Base-by-base conservation (phyloP, 2,329 filamentous ascomycete genomes). In the Tolypocladium endophyticum region DNA sequence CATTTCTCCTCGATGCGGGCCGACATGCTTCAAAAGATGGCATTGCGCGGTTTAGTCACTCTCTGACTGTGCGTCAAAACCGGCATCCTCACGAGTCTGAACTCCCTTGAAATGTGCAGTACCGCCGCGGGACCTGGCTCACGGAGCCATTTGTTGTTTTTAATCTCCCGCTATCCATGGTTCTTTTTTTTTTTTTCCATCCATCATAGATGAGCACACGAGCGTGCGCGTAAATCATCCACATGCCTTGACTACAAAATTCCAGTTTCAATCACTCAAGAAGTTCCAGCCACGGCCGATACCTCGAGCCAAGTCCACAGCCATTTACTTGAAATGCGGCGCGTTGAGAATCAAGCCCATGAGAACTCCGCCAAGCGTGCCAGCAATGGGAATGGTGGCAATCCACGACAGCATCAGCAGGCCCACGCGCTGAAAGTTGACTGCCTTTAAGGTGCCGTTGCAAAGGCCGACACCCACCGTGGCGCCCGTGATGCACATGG, bases 401-500 rank as follows among this genome's bases (percentile, higher is more conserved):
- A 76, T 66, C 74, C 88, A 92, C 0, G 83, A 84, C 59, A 88
- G 73, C 57, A 88, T 66, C 61, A 92, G 71, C 9, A 90, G 82
- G 50, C 80, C 82, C 12, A 92, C 85, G 70, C 87, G 85, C 74
- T 90, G 83, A 76, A 80, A 92, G 80, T 92, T 92, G 67, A 92
- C 85, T 1, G 88, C 87, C 75, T 84, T 87, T 61, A 84, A 63
- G 35, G 81, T 85, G 39, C 87, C 87, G 70, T 90, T 91, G 80
- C 87, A 90, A 25, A 92, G 83, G 69, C 87, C 88, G 56, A 92
- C 88, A 61, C 88, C 88, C 53, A 91, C 86, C 0, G 87, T 91
- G 33, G 88, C 88, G 59, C 89, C 88, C 1, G 88, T 91, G 72
- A 92, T 90, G 72, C 88, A 92, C 88, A 87, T 87, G 23, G 85